Base-by-base conservation (phyloP, 441 rosid species). In the Manihot esculenta region DNA sequence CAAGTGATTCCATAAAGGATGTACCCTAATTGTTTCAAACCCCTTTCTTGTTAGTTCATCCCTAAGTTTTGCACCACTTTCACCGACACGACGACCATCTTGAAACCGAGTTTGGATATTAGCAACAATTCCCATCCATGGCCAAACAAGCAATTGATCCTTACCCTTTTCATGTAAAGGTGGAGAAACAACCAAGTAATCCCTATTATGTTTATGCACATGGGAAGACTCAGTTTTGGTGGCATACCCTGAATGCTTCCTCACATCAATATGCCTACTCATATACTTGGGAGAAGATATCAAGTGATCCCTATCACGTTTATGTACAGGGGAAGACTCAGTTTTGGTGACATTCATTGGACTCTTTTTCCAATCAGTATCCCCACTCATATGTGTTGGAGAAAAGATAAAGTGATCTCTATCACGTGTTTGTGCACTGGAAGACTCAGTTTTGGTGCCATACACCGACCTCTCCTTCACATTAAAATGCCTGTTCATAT, bases 101-200 rank as follows among this genome's bases (percentile, higher is more conserved):
- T 77, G 64, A 2, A 69, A 5, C 17, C 60, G 70, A 17, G 88
- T 84, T 69, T 24, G 72, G 18, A 87, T 71, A 68, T 90, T 90
- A 1, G 88, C 95, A 69, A 91, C 42, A 49, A 91, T 77, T 7
- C 93, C 98, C 75, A 76, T 79, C 84, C 91, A 88, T 7, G 98
- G 98, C 81, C 84, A 74, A 62, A 87, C 93, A 82, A 76, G 88
- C 18, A 26, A 41, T 26, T 64, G 57, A 27, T 54, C 68, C 21
- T 44, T 26, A 68, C 5, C 61, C 26, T 56, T 10, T 12, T 12
- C 38, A 56, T 56, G 33, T 24, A 0, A 4, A 17, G 17, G 0
- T 15, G 17, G 7, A 11, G 44, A 1, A 62, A 35, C 3, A 56
- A 9, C 11, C 79, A 75, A 58, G 64, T 66, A 76, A 48, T 77